phyloP scores from a whole-genome alignment of 306 rosid genomes.

The Fagus crenata region DNA sequence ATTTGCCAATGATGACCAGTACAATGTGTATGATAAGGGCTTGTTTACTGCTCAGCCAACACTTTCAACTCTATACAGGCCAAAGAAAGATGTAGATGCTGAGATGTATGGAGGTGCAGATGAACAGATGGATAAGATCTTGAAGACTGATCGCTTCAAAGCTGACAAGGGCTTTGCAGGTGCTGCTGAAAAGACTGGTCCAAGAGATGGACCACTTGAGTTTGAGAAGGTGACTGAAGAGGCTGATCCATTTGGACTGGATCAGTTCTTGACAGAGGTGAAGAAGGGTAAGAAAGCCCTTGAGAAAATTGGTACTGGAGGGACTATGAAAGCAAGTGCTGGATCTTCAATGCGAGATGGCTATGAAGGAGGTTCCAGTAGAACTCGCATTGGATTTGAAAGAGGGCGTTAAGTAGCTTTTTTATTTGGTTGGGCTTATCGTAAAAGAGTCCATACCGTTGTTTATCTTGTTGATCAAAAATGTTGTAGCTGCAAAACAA shows the following conservation, averaged over 20 bases:
- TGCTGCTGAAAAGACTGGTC: slow-evolving; percentile 63
- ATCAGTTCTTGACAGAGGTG: slow-evolving; percentile 78
- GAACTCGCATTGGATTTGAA: slow-evolving; percentile 84
- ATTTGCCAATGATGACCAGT: slow-evolving; percentile 83
- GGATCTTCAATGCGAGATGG: slow-evolving; percentile 82
- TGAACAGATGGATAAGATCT: slow-evolving; percentile 87
- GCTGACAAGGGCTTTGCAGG: slow-evolving; percentile 77
- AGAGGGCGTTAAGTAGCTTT: slow-evolving; percentile 51
- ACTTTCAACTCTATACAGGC: slow-evolving; percentile 80
- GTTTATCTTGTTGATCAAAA: not conserved
- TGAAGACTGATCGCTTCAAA: slow-evolving; percentile 90
- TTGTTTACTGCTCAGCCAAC: slow-evolving; percentile 82
- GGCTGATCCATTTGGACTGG: slow-evolving; percentile 94
- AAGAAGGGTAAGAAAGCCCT: slow-evolving; percentile 83
- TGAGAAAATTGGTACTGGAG: slow-evolving; percentile 71
- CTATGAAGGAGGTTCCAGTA: slow-evolving; percentile 71
- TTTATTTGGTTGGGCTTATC: not conserved
- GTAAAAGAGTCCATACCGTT: not conserved
- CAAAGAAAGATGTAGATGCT: slow-evolving; percentile 75
- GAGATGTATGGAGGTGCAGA: slow-evolving; percentile 83
- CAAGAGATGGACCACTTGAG: slow-evolving; percentile 80
- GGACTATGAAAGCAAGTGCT: slow-evolving; percentile 87
- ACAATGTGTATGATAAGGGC: slow-evolving; percentile 86
- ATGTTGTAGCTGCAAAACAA: not conserved
- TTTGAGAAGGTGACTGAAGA: slow-evolving; percentile 80